Evolutionary conservation across 2,329 filamentous ascomycete species (phyloP).

Genomic region (Aspergillus sp.): DNA sequence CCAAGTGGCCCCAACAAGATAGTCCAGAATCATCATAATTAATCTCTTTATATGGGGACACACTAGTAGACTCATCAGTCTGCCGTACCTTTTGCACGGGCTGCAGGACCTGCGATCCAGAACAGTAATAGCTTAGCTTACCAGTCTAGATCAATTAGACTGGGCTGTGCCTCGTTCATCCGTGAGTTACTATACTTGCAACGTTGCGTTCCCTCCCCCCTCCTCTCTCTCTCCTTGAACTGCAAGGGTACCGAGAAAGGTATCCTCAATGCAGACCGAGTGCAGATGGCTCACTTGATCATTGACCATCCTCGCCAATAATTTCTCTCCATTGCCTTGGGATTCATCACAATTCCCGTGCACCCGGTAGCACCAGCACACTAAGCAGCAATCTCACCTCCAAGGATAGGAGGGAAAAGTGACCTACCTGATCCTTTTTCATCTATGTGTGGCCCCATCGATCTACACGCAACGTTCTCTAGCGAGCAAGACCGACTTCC

Average conservation of each 20-base stretch:
- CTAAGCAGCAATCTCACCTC: too few relatives aligned
- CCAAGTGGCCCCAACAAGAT: background rate
- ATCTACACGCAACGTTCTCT: constrained; percentile 10
- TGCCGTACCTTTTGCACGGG: constrained; percentile 4
- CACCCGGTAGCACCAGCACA: background rate
- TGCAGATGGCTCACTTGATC: background rate
- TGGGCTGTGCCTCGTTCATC: too few relatives aligned
- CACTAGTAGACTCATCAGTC: background rate
- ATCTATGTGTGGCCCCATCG: background rate
- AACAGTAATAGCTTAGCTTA: background rate
- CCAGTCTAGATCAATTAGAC: background rate
- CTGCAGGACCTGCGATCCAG: constrained; percentile 3
- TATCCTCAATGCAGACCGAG: background rate
- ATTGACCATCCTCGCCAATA: background rate
- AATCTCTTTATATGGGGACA: background rate
- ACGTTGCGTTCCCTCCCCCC: background rate
- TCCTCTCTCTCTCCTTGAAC: background rate
- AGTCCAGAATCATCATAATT: too few relatives aligned
- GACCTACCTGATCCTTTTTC: background rate
- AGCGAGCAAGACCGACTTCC: background rate
- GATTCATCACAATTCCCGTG: background rate
- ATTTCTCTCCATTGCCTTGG: background rate
- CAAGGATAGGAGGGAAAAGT: too few relatives aligned
- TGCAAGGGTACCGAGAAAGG: constrained; percentile 5
- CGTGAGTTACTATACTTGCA: constrained; percentile 3